Evolutionary conservation across 352 stramenopile genomes (phyloP).

Genomic region (Pythium utonaiense): DNA sequence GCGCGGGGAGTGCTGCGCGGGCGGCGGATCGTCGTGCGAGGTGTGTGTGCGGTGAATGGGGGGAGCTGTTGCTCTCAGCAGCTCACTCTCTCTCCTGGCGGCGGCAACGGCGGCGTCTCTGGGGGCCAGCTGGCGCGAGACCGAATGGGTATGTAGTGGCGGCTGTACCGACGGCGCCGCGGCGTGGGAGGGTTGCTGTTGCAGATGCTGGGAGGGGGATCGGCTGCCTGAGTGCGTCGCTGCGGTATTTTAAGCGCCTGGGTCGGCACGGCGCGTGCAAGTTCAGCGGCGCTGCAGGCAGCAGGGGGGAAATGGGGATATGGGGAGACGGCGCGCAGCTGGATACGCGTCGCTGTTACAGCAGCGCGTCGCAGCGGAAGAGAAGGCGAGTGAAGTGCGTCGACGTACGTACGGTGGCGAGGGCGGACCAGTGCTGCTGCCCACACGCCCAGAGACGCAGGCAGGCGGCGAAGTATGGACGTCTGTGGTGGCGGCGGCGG

Average conservation of each 20-base stretch:
- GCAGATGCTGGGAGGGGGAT: not conserved
- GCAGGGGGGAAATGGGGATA: not conserved
- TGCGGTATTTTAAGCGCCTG: too few species aligned
- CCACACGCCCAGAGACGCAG: too few species aligned
- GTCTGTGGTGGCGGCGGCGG: not conserved
- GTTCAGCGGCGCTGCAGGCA: too few species aligned
- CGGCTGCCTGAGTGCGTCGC: too few species aligned
- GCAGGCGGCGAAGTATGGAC: not conserved
- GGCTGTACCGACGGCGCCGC: not conserved
- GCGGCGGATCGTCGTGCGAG: not conserved
- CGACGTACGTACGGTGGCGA: not conserved
- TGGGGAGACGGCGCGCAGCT: not conserved
- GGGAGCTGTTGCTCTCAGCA: not conserved
- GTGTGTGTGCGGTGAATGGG: too few species aligned
- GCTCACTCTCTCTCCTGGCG: too few species aligned
- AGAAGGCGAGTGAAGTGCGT: not conserved
- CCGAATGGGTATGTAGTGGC: slow-evolving; percentile 2
- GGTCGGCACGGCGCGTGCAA: too few species aligned
- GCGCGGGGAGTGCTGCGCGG: not conserved
- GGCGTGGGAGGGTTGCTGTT: not conserved
- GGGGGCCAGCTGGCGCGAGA: not conserved
- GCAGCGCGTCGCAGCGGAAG: slow-evolving; percentile 1
- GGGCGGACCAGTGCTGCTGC: too few species aligned
- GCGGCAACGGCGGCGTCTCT: not conserved
- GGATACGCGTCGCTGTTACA: slow-evolving; percentile 1